Evolutionary conservation across 176 grass and related monocot genomes (phyloP), one percentile per base, ranked within the genome.

Genomic region (Panicum miliaceum): DNA sequence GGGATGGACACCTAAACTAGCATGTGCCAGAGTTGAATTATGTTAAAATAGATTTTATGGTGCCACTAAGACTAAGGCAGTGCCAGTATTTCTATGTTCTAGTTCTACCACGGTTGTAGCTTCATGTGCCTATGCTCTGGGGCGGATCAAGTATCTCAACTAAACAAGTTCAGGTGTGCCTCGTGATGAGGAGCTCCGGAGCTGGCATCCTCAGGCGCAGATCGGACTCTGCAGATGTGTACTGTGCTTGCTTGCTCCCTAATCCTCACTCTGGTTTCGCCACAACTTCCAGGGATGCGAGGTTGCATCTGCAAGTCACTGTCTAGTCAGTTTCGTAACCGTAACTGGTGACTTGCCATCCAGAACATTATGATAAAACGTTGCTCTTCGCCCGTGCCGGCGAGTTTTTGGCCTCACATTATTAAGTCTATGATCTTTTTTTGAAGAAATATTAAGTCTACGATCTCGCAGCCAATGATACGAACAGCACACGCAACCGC

Each of bases 241-340:
- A 1, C 43, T 42, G 14, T 12, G 50, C 35, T 80, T 45, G 74
- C 86, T 65, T 79, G 25, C 3, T 79, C 23, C 14, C 9, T 12
- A 59, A 48, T 68, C 29, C 20, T 63, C 45, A 0, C 40, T 7
- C 4, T 25, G 54, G 61, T 76, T 4, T 9, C 71, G 14, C 32
- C 23, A 6, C 25, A 64, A 22, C n/a, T 26, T 47, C 37, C 35
- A 71, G 80, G 59, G 65, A 72, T 36, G 74, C 19, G 54, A 80
- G 71, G n/a, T 5, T 73, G 76, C 68, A 86, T 80, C 84, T 80
- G 26, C 76, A 86, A 86, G 76, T 73, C 57, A 64, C 23, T 72
- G 56, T 80, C 84, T 12, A 14, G 11, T n/a, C 50, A 12, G 51
- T 73, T 62, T 80, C 84, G 8, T 73, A 80, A 73, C 43, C 19